Evolutionary conservation across 2,329 filamentous ascomycete species (phyloP), one percentile per base, ranked within the genome.

Genomic region (Curvularia lunata): DNA sequence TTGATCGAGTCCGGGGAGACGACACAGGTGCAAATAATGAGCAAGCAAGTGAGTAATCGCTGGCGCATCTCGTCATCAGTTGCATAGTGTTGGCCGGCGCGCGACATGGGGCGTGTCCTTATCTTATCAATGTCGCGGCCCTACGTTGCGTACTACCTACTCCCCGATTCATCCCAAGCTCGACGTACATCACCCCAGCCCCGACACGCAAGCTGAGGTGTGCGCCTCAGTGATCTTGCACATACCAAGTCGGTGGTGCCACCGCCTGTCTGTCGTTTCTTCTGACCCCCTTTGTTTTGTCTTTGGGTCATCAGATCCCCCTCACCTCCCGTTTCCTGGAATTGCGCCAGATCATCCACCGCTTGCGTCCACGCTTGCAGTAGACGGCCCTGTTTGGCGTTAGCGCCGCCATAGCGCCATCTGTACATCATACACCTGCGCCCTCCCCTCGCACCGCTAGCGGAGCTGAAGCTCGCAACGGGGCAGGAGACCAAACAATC

Each of bases 341-440:
- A 60, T 57, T 54, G 55, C 58, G 59, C 62, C 63, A 66, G 60
- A 65, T 64, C 64, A 60, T 54, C 58, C 58, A 52, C 56, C 54
- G 37, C 49, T 52, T 62, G 56, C 64, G 40, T 45, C 52, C 62
- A 54, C 64, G 40, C 49, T 51, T 63, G 60, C 64, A 62, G 60
- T 61, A 56, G 55, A 52, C 23, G 52, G 21, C 50, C 63, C 63
- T 60, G 59, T 61, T 62, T 57, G 37, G 62, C 42, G 27, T 56
- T 70, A 70, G 67, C 62, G 64, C 57, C 46, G 45, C 21, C 27
- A 54, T 68, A 55, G 59, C 59, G 58, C 62, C 66, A 66, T 68
- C 59, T 66, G 67, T 61, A 59, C 62, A 63, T 59, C 62, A 60
- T 59, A 62, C 59, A 58, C 58, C 51, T 49, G 27, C 42, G 25